Percentiles rank a stretch among this genome's conserved stretches.
phyloP scores from a whole-genome alignment of 1,284 basidiomycete species.

The Malassezia psittaci region DNA sequence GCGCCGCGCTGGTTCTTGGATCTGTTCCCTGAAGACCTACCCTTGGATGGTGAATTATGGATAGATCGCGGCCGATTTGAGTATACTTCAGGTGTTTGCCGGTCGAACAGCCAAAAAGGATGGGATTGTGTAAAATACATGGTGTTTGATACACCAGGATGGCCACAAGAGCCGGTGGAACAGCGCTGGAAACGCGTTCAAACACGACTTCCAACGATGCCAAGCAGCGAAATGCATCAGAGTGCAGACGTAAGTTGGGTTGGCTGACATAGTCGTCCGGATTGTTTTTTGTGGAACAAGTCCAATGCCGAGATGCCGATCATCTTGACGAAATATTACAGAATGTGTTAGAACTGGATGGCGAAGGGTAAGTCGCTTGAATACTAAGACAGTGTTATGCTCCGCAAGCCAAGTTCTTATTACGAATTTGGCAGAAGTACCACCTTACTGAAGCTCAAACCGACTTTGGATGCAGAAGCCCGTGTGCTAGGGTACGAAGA shows the following conservation, averaged over 20 bases:
- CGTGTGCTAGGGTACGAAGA: slow-evolving; percentile 56
- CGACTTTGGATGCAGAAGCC: slow-evolving; percentile 61
- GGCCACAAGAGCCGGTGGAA: slow-evolving; percentile 54
- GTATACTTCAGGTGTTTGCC: slow-evolving; percentile 23
- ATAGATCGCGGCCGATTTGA: slow-evolving; percentile 32
- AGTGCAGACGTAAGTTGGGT: slow-evolving; percentile 49
- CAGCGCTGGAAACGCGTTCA: slow-evolving; percentile 53
- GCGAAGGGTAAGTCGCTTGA: slow-evolving; percentile 53
- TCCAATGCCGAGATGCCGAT: slow-evolving; percentile 51
- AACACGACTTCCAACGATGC: slow-evolving; percentile 52
- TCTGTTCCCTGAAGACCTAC: slow-evolving; percentile 56
- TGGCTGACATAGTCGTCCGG: slow-evolving; percentile 16
- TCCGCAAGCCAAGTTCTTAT: slow-evolving; percentile 53
- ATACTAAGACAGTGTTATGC: slow-evolving; percentile 52
- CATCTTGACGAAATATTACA: slow-evolving; percentile 56
- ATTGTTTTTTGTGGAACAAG: slow-evolving; percentile 53
- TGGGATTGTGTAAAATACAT: slow-evolving; percentile 59
- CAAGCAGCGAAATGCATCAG: slow-evolving; percentile 18
- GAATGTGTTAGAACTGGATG: slow-evolving; percentile 55
- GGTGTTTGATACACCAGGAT: slow-evolving; percentile 61
- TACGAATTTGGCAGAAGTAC: slow-evolving; percentile 56
- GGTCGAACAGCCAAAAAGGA: slow-evolving; percentile 51
- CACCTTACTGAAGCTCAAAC: slow-evolving; percentile 59
- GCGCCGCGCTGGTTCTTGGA: slow-evolving; percentile 58
- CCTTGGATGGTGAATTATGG: slow-evolving; percentile 56